phyloP scores from a whole-genome alignment of 2,329 filamentous ascomycete genomes.

The Dactylellina cionopaga region DNA sequence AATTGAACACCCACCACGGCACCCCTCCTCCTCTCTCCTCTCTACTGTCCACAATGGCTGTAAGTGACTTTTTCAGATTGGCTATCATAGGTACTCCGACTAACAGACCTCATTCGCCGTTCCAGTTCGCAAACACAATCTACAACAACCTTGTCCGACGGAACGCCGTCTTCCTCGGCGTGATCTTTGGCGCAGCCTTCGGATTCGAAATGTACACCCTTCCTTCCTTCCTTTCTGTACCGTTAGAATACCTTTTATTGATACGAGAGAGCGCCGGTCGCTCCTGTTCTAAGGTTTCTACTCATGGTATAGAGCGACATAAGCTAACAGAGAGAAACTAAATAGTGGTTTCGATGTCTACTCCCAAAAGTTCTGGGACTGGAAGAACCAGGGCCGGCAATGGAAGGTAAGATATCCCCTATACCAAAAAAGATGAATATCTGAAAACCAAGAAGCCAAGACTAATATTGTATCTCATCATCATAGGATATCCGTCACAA shows the following conservation, averaged over 20 bases:
- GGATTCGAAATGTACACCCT: slow-evolving; percentile 86
- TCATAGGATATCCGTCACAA: slow-evolving; percentile 82
- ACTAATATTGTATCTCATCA: slow-evolving; percentile 65
- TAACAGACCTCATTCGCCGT: no score
- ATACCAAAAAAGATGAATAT: slow-evolving; percentile 70
- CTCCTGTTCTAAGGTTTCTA: background rate
- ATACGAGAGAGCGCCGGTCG: background rate
- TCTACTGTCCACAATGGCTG: slow-evolving; percentile 20
- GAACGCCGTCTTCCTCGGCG: slow-evolving; percentile 87
- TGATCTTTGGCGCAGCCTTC: slow-evolving; percentile 88
- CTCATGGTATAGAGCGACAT: no score
- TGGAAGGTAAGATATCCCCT: slow-evolving; percentile 53
- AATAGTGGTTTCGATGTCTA: slow-evolving; percentile 82
- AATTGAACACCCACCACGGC: background rate
- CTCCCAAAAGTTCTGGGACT: slow-evolving; percentile 90
- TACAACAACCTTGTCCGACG: slow-evolving; percentile 81
- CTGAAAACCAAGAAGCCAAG: slow-evolving; percentile 88
- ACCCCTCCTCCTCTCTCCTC: background rate
- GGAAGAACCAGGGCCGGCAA: slow-evolving; percentile 77
- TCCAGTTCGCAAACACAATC: slow-evolving; percentile 55
- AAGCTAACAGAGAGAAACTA: no score
- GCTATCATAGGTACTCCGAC: background rate
- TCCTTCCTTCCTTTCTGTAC: background rate
- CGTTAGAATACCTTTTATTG: background rate
- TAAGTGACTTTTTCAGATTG: background rate